Base-by-base conservation (phyloP, 805 yeast species). In the Sporopachydermia quercuum region DNA sequence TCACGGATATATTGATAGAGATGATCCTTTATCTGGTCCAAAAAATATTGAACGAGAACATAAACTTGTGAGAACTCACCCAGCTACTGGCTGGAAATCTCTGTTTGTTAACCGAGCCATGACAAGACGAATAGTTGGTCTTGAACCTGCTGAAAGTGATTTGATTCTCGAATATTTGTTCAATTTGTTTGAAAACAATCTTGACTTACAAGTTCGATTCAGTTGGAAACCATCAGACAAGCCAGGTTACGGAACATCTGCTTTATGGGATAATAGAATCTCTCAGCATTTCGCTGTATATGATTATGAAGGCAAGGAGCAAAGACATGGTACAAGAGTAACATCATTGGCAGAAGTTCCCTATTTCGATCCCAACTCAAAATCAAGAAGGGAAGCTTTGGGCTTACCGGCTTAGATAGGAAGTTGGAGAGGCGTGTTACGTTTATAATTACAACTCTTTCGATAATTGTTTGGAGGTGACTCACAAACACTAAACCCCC, bases 31-130 rank as follows among this genome's bases (percentile, higher is more conserved):
- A 17, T 55, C 55, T 41, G 68, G 70, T n/a, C 66, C 65, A 15
- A 62, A 62, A 41, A 62, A 62, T 40, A 60, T 73, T 40, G 74
- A 65, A 46, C 65, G 76, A 53, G 70, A 65, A 43, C 82, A 76
- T 54, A 80, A 79, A 2, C 46, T 76, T 17, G 66, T 76, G 27
- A 66, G 80, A 58, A 71, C 78, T 34, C 76, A 76, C 47, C 81
- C 82, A 5, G 76, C 68, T 11, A 74, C 80, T 18, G 78, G 78
- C 35, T 65, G 74, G 71, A 76, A 75, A 54, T 58, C 75, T 1
- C 56, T 75, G 45, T 74, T 60, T 43, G 71, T 73, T 35, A 72
- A 73, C 55, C 62, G 74, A 38, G 57, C 62, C 16, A 63, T 63
- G 65, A 72, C 76, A 11, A 58, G 51, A 36, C 61, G 71, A 43